Conservation (phyloP, 768 basidiomycete species). For the Heimioporus sp. region DNA sequence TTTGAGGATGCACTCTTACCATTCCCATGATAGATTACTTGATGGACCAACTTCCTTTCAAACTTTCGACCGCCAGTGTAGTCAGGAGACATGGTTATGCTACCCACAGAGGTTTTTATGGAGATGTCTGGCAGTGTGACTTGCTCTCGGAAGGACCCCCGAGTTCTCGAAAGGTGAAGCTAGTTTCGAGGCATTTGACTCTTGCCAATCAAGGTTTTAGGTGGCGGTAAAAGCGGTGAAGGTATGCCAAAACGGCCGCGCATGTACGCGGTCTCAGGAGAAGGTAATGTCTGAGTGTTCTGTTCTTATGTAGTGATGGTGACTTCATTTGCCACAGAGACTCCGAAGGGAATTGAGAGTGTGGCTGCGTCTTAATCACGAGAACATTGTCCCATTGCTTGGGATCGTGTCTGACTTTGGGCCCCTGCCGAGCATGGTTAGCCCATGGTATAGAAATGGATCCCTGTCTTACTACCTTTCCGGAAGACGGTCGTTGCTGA, state of each 20-base stretch:
- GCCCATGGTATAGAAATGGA: conserved; percentile 31
- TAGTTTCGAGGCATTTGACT: not conserved
- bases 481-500: not conserved
- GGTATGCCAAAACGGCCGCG: not conserved
- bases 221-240: conserved; percentile 23
- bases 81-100: conserved; percentile 5
- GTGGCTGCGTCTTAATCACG: conserved; percentile 14
- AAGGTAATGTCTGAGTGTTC: conserved; percentile 9
- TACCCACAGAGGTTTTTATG: conserved; percentile 12
- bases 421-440: conserved; percentile 29
- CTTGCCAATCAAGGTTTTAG: conserved; percentile 1
- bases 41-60: conserved; percentile 7
- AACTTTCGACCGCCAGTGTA: not conserved
- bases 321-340: conserved; percentile 6
- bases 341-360: conserved; percentile 29
- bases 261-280: not conserved
- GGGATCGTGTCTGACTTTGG: conserved; percentile 32
- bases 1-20: not conserved
- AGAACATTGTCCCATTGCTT: conserved; percentile 30
- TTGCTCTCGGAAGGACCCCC: conserved; percentile 4
- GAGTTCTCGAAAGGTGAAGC: conserved; percentile 4
- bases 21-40: conserved; percentile 1
- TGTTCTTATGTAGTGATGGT: not conserved
- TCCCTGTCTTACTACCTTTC: conserved; percentile 23
- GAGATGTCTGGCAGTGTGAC: conserved; percentile 26